A percentile compares a stretch with the other conserved stretches of the same genome.
phyloP scores from a whole-genome alignment of 768 basidiomycete species.

The Panaeolus cyanescens region DNA sequence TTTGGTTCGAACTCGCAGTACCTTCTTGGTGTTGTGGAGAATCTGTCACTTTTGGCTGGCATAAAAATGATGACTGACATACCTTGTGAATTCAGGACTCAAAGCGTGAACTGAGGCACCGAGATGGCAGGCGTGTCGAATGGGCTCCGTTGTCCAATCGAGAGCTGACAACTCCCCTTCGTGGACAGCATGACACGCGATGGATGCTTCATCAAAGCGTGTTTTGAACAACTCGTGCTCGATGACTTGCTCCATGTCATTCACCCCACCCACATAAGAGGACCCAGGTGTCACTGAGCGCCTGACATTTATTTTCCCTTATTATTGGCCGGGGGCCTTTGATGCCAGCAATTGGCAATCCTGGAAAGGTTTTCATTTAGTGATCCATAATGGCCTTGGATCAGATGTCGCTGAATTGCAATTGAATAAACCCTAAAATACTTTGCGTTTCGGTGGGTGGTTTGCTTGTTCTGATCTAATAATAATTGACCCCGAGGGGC shows the following conservation, averaged over 20 bases:
- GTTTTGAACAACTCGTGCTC: neutral
- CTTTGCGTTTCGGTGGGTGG: neutral
- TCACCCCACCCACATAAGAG: neutral
- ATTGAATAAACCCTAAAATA: no score
- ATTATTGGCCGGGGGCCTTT: neutral
- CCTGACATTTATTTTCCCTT: neutral
- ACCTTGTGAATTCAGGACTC: neutral
- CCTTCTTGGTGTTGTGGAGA: neutral
- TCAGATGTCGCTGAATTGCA: neutral
- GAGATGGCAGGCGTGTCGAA: conserved; percentile 1
- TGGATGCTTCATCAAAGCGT: neutral
- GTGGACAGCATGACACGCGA: neutral
- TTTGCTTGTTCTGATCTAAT: neutral
- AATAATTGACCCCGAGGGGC: neutral
- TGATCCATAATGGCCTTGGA: neutral
- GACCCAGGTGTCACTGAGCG: conserved; percentile 1
- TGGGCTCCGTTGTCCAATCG: neutral
- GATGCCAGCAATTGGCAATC: neutral
- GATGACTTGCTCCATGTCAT: neutral
- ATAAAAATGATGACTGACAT: neutral
- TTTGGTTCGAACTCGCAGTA: neutral
- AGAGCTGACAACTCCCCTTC: neutral
- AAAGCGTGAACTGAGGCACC: neutral
- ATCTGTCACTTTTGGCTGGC: neutral
- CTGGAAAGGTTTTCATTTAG: neutral